Conservation (phyloP, 495 filamentous ascomycete species). For the Tuber indicum region DNA sequence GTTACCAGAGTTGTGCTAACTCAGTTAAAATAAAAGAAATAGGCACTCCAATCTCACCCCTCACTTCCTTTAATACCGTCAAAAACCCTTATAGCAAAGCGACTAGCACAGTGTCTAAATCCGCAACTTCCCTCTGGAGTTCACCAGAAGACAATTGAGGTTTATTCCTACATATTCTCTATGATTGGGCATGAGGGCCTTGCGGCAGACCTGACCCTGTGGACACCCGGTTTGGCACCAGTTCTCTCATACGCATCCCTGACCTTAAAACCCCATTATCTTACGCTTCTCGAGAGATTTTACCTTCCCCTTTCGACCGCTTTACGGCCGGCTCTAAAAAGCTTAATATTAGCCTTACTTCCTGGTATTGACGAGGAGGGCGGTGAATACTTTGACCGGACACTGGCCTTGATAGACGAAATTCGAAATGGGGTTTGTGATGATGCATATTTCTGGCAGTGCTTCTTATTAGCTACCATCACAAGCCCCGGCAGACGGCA, state of each 20-base stretch:
- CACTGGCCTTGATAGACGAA: conserved; percentile 66
- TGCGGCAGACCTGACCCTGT: conserved; percentile 72
- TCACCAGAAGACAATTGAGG: conserved; percentile 95
- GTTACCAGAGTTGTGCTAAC: conserved; percentile 9
- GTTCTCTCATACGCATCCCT: conserved; percentile 90
- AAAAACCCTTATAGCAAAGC: conserved; percentile 76
- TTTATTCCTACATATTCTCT: conserved; percentile 81
- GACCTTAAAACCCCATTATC: conserved; percentile 73
- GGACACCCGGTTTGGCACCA: conserved; percentile 79
- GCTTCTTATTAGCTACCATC: conserved; percentile 86
- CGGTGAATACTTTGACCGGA: conserved; percentile 92
- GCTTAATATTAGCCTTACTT: conserved; percentile 73
- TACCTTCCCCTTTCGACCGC: conserved; percentile 63
- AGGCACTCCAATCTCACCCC: conserved; percentile 86
- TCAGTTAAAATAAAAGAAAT: conserved; percentile 24
- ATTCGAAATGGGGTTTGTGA: conserved; percentile 65
- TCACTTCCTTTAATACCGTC: conserved; percentile 67
- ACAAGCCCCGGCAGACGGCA: conserved; percentile 75
- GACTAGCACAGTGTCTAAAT: conserved; percentile 90
- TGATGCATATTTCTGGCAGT: conserved; percentile 96
- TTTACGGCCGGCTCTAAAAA: conserved; percentile 80
- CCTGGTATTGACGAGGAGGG: conserved; percentile 93
- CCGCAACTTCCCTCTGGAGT: conserved; percentile 89
- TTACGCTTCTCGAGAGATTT: conserved; percentile 74
- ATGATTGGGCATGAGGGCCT: conserved; percentile 68